A percentile compares a stretch with the other conserved stretches of the same genome.
These are phyloP conservation scores for Aspergillus hiratsukae DNA, from an alignment of 2,329 filamentous ascomycete species.

Conservation along the genomic window DNA sequence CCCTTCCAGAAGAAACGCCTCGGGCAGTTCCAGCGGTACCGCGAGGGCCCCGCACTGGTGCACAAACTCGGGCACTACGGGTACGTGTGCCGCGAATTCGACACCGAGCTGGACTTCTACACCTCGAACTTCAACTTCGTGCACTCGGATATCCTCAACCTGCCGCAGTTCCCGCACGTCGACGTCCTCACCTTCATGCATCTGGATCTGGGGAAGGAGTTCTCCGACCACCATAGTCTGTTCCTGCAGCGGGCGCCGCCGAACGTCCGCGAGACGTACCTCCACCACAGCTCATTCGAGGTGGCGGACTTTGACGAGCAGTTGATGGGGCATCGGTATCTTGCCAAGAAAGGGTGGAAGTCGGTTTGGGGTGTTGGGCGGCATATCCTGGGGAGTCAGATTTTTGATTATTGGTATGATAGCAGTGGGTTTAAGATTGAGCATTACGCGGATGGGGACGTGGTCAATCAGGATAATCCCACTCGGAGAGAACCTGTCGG, in stretches of 20 bases:
- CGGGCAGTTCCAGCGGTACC: slow-evolving; percentile 31
- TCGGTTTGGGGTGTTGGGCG: slow-evolving; percentile 68
- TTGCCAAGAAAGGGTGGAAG: slow-evolving; percentile 58
- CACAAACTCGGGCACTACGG: slow-evolving; percentile 42
- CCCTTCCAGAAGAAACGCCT: slow-evolving; percentile 15
- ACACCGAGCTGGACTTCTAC: slow-evolving; percentile 34
- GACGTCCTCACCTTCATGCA: slow-evolving; percentile 51
- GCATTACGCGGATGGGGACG: slow-evolving; percentile 67
- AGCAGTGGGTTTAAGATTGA: slow-evolving; percentile 60
- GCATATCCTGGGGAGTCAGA: slow-evolving; percentile 65
- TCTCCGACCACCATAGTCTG: slow-evolving; percentile 54
- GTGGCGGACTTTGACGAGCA: slow-evolving; percentile 69
- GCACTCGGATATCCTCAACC: slow-evolving; percentile 30
- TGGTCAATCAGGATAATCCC: slow-evolving; percentile 56
- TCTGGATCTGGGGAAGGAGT: slow-evolving; percentile 48
- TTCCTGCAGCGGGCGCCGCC: slow-evolving; percentile 39
- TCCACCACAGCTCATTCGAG: slow-evolving; percentile 67
- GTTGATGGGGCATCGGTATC: slow-evolving; percentile 65
- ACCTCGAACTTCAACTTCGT: slow-evolving; percentile 41
- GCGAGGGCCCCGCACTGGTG: slow-evolving; percentile 25
- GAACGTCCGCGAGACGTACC: slow-evolving; percentile 37
- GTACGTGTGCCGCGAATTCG: slow-evolving; percentile 29
- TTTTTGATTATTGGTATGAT: slow-evolving; percentile 72
- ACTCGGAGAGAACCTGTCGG: slow-evolving; percentile 40
- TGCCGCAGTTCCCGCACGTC: slow-evolving; percentile 25